Conservation (phyloP, 192 early-diverging fungal species). For the Podila minutissima region DNA sequence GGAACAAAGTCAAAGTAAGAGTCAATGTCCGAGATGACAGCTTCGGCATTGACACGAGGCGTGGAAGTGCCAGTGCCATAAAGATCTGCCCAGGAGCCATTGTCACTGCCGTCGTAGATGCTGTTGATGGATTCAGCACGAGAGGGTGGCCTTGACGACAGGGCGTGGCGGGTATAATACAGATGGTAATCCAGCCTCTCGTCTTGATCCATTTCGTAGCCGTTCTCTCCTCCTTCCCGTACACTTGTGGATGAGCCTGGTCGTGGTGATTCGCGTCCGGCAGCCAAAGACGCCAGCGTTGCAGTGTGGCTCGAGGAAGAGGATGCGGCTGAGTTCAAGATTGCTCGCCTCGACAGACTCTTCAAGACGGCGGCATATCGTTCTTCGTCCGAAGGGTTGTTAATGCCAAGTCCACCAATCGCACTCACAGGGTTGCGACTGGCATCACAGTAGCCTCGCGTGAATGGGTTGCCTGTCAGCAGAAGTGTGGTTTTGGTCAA, state of each 20-base stretch:
- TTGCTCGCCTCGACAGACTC: constrained; percentile 42
- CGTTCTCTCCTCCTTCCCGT: background rate
- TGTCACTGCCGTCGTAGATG: constrained; percentile 29
- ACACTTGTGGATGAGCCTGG: background rate
- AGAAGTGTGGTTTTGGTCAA: constrained; percentile 56
- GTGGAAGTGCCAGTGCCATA: constrained; percentile 22
- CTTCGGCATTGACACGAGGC: constrained; percentile 38
- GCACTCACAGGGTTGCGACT: constrained; percentile 33
- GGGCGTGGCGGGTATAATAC: constrained; percentile 51
- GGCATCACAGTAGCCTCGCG: constrained; percentile 50
- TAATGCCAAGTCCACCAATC: constrained; percentile 40
- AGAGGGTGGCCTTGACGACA: constrained; percentile 43
- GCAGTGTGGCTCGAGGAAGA: constrained; percentile 20
- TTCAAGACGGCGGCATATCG: constrained; percentile 43
- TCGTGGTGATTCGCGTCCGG: constrained; percentile 21
- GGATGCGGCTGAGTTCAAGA: constrained; percentile 37
- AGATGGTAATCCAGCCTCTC: constrained; percentile 49
- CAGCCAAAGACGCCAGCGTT: constrained; percentile 2
- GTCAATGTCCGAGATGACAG: constrained; percentile 47
- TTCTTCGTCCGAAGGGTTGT: constrained; percentile 32
- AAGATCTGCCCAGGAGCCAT: constrained; percentile 3
- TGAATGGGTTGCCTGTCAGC: constrained; percentile 63
- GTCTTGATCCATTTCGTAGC: constrained; percentile 53
- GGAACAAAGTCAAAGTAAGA: constrained; percentile 46
- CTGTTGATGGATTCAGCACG: constrained; percentile 41